phyloP scores from a whole-genome alignment of 768 basidiomycete genomes.

The Naganishia vishniacii region DNA sequence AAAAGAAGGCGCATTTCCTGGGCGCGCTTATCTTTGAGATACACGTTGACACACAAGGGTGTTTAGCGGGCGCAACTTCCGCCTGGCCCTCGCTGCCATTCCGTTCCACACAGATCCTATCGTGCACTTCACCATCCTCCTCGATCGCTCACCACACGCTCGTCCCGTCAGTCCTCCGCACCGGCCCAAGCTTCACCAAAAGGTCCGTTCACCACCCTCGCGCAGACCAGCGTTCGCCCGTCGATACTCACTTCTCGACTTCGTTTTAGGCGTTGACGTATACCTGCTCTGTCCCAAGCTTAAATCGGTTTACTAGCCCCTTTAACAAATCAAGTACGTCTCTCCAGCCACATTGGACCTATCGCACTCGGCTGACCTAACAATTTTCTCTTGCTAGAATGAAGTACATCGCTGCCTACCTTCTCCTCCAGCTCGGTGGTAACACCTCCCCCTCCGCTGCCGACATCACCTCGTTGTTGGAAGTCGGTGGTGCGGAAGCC shows the following conservation, averaged over 20 bases:
- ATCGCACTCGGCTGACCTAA: neutral
- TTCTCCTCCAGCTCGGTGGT: conserved; percentile 91
- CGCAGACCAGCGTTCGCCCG: neutral
- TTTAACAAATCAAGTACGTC: conserved; percentile 29
- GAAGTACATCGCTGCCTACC: conserved; percentile 76
- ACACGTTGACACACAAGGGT: too few species aligned
- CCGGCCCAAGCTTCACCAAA: conserved; percentile 16
- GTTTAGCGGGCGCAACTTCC: too few species aligned
- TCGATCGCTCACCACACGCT: conserved; percentile 10
- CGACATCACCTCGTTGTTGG: conserved; percentile 83
- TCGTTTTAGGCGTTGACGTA: conserved; percentile 28
- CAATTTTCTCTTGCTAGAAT: conserved; percentile 30
- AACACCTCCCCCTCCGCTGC: conserved; percentile 76
- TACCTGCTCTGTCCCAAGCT: conserved; percentile 29
- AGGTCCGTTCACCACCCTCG: conserved; percentile 14
- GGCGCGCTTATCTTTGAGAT: neutral
- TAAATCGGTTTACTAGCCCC: conserved; percentile 33
- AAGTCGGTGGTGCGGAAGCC: conserved; percentile 77
- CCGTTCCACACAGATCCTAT: too few species aligned
- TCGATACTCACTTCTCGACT: conserved; percentile 2
- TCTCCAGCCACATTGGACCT: neutral
- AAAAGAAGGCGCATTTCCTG: too few species aligned
- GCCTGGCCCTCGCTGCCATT: too few species aligned
- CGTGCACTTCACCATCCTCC: too few species aligned
- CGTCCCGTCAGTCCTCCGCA: neutral